Evolutionary conservation across 2,329 filamentous ascomycete species (phyloP), one percentile per base, ranked within the genome.

Genomic region (Didymella pomorum): DNA sequence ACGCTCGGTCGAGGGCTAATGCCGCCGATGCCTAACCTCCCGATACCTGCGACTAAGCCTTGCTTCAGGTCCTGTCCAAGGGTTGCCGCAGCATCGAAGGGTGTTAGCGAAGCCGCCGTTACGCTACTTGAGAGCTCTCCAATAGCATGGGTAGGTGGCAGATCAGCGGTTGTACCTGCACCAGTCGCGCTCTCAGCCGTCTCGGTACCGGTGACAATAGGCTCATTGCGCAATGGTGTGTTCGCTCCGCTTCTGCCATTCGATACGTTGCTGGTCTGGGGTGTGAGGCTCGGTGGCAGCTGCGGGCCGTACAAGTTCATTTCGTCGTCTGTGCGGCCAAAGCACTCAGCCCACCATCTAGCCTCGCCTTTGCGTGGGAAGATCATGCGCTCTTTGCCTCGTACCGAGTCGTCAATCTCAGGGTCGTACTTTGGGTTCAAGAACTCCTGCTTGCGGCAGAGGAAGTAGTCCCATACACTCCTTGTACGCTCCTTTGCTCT

Each of bases 391-490:
- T 97, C 93, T 58, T 89, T 88, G 4, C 91, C 92, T 55, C 90
- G 87, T 57, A 89, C 82, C 43, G 90, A 87, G 70, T 97, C 93
- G 62, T 97, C 90, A 33, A 93, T 82, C 6, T 81, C 79, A 0
- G 86, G 82, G 53, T 96, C 89, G 72, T 94, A 99, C 29, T 89
- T 84, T 0, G 88, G 84, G 70, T 98, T 98, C 35, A 87, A 81
- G 69, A 98, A 99, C 70, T 97, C 91, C 20, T 86, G 82, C 64
- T 86, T 88, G 11, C 93, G 87, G 42, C 90, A 87, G 8, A 98
- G 80, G 76, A 99, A 98, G 74, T 98, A 97, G 66, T 95, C 90
- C 95, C 95, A 99, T 1, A 97, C 95, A 21, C 92, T 96, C 3
- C 90, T 84, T 3, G 93, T 96, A 52, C 86, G 84, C 68, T 93